phyloP scores from a whole-genome alignment of 345 rosid species.

The Dipteronia dyeriana region DNA sequence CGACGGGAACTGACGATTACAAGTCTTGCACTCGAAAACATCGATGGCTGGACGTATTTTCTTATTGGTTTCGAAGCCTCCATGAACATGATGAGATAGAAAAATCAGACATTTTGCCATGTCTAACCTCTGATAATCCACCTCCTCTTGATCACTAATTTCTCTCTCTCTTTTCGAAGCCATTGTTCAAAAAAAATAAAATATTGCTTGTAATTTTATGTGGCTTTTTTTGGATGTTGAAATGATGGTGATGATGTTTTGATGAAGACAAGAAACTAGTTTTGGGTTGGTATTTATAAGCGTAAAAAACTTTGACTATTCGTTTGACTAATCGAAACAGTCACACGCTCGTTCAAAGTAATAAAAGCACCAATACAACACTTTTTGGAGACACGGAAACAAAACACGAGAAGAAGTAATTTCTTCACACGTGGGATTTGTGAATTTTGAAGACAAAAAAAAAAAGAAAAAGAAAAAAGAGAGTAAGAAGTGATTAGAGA shows the following conservation, averaged over 20 bases:
- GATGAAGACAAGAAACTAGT: background rate
- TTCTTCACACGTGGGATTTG: background rate
- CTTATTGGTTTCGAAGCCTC: conserved; percentile 24
- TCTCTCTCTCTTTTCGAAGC: conserved; percentile 41
- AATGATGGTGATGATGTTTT: background rate
- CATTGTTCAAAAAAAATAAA: too few species aligned
- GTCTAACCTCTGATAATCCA: conserved; percentile 38
- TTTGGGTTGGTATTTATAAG: background rate
- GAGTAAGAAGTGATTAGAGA: background rate
- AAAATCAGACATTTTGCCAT: conserved; percentile 48
- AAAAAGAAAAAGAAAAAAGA: too few species aligned
- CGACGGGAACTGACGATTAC: conserved; percentile 59
- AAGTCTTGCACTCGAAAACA: conserved; percentile 67
- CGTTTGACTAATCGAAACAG: background rate
- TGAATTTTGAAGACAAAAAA: background rate
- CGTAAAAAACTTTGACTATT: conserved; percentile 1
- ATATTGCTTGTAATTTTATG: too few species aligned
- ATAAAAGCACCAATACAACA: background rate
- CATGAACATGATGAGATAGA: conserved; percentile 32
- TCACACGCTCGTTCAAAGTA: background rate
- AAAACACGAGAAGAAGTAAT: background rate
- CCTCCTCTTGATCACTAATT: conserved; percentile 21
- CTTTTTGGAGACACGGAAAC: background rate
- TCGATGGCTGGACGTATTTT: background rate
- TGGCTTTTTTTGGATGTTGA: background rate